A percentile compares a stretch with the other conserved stretches of the same genome.
phyloP scores from a whole-genome alignment of 257 asterid species.

The Solanum sitiens region DNA sequence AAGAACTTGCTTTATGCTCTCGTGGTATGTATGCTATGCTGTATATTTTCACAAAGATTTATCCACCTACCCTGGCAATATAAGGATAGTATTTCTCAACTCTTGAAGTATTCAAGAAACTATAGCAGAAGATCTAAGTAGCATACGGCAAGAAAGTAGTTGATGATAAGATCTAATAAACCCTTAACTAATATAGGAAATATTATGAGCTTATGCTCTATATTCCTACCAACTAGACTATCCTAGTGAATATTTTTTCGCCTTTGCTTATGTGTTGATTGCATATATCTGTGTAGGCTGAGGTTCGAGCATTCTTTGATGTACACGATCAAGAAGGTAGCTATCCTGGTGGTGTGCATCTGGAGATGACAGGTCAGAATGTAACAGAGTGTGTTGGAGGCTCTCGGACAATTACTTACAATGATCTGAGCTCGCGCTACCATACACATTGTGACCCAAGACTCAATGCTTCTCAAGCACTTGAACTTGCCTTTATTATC shows the following conservation, averaged over 20 bases:
- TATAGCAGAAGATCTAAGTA: background rate
- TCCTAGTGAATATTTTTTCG: background rate
- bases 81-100: background rate
- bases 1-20: background rate
- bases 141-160: background rate
- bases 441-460: constrained; percentile 78
- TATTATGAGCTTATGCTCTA: background rate
- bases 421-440: constrained; percentile 57
- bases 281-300: constrained; percentile 28
- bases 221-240: background rate
- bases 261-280: background rate
- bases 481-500: constrained; percentile 64
- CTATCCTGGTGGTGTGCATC: constrained; percentile 71
- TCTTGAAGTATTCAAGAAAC: background rate
- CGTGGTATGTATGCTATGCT: background rate
- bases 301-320: constrained; percentile 67
- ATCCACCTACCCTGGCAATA: background rate
- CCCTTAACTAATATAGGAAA: background rate
- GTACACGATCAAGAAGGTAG: constrained; percentile 85
- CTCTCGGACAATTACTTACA: constrained; percentile 50
- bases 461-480: constrained; percentile 67
- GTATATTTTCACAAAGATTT: background rate
- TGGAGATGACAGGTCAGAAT: constrained; percentile 81
- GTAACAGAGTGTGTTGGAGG: constrained; percentile 80
- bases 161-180: background rate